These are phyloP conservation scores for Leptodermis oblonga DNA, from an alignment of 257 asterid genomes.

Conservation along the genomic window DNA sequence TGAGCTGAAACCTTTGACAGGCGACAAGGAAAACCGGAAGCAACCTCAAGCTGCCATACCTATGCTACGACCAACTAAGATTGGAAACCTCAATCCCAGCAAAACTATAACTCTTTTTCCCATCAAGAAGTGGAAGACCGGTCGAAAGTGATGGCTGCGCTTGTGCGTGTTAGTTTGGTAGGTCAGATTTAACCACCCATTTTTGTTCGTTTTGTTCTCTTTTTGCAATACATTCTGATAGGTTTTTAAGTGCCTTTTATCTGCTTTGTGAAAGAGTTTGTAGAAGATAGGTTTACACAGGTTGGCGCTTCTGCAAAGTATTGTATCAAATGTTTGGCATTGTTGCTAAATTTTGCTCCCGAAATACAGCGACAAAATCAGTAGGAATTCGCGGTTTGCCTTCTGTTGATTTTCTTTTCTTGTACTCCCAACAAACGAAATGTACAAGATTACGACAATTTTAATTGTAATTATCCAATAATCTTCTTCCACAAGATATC, in stretches of 20 bases:
- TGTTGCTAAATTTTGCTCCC: neutral
- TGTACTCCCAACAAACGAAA: neutral
- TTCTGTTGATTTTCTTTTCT: neutral
- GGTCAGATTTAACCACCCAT: neutral
- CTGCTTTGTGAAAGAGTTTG: constrained; percentile 2
- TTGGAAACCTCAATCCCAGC: constrained; percentile 35
- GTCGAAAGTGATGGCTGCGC: constrained; percentile 41
- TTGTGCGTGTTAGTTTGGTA: neutral
- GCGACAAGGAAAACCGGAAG: constrained; percentile 30
- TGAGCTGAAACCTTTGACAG: constrained; percentile 71
- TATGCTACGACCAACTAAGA: constrained; percentile 44
- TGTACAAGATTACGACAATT: neutral
- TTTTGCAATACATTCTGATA: too few species aligned
- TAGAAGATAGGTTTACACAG: neutral
- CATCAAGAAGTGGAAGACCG: constrained; percentile 59
- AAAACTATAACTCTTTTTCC: constrained; percentile 60
- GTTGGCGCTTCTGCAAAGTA: too few species aligned
- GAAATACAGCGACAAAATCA: neutral
- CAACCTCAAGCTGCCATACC: constrained; percentile 41
- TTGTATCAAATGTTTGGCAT: neutral
- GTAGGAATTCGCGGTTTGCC: neutral
- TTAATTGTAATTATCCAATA: neutral
- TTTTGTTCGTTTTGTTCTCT: neutral
- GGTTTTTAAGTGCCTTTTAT: neutral
- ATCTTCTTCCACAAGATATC: neutral